Evolutionary conservation across 257 asterid species (phyloP), one percentile per base, ranked within the genome.

Genomic region (Penstemon davidsonii): DNA sequence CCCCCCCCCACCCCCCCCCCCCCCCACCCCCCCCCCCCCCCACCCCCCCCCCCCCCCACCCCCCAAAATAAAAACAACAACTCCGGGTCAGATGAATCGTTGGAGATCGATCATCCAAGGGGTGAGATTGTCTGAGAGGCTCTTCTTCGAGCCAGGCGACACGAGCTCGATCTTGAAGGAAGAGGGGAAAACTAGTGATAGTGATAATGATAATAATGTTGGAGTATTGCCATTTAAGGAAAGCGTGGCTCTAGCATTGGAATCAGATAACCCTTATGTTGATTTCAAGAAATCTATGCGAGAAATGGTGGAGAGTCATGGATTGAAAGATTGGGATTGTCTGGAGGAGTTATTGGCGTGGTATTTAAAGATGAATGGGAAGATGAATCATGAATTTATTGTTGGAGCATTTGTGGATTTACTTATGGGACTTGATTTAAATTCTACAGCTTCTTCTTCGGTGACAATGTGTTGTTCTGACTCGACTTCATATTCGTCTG

Each of bases 211-310:
- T 6, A n/a, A 19, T 44, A 39, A 54, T 60, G 69, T 39, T 19
- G 53, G 55, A 56, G 70, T 0, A 6, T 43, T 11, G 54, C 87
- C 88, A 5, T 80, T 81, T 55, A 76, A 85, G 73, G 94, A 84
- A 18, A 87, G 96, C 46, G 80, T 88, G 69, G 88, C 85, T 44
- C 58, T 90, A 53, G 95, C 90, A 0, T 5, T 92, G 88, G 95
- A 88, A 7, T 90, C 98, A 3, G 85, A 86, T 0, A 86, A 92
- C 67, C 98, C 98, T 9, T 92, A 83, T 64, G 9, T 62, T 72
- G 98, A 92, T 58, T 92, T 92, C 95, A 92, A 82, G 87, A 82
- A 64, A 49, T 92, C 98, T 4, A 92, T 92, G 91, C 73, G 78
- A 43, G 98, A 92, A 42, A 90, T 92, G 98, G 91, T 92, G 83